Evolutionary conservation across 352 stramenopile species (phyloP), one percentile per base, ranked within the genome.

Genomic region (Phytopythium chamaehyphon): DNA sequence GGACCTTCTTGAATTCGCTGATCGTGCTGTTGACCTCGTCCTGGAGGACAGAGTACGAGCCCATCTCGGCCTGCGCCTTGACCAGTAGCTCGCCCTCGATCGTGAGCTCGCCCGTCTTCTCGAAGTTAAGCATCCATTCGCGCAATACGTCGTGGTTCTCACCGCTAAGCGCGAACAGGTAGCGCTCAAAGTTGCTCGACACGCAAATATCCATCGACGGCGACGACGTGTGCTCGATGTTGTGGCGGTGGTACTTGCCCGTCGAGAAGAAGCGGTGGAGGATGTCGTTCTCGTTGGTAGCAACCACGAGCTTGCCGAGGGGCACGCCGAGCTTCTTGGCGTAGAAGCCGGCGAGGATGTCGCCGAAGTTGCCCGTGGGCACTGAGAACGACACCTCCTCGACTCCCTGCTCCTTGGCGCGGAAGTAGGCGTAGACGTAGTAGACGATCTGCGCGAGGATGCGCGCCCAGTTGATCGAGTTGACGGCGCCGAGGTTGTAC

Each of bases 231-330:
- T 97, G 80, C 40, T 90, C 69, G 60, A 98, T 98, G 43, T 69
- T 49, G 60, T 92, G 72, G 44, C 95, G 83, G 53, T 98, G 91
- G 74, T 99, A 99, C 65, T 98, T 95, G 57, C 96, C 97, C 47
- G 86, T 95, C 16, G 83, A 90, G 67, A 99, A 99, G 73, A 99
- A 99, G 46, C 93, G 85, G 71, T 99, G 93, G 21, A 99, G 73
- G 57, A 99, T 99, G 62, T 99, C 96, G 69, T 99, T 99, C 72
- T 99, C 96, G 71, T 99, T 99, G 11, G 96, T 99, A n/a, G 96
- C 96, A 26, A 99, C 94, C 37, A 99, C 84, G 21, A 99, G 83
- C 64, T 98, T 95, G 22, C 86, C 93, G 46, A 99, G 85, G 0
- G 96, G 95, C 19, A 99, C 63, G 44, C 97, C 97, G 6, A 95